Evolutionary conservation across 768 basidiomycete species (phyloP), one percentile per base, ranked within the genome.

Genomic region (Boletus sp.): DNA sequence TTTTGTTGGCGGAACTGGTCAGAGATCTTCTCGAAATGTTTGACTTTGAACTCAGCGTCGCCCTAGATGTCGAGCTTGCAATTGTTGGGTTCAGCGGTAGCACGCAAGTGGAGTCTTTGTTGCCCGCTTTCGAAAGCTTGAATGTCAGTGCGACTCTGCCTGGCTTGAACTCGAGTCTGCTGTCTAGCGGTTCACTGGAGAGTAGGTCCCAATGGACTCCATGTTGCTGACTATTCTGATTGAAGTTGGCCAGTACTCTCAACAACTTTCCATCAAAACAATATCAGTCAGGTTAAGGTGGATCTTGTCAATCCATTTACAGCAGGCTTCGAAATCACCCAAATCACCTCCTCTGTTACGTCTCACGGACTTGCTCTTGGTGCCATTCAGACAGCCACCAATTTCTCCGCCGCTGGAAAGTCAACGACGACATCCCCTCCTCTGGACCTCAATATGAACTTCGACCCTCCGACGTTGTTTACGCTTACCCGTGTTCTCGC

Each of bases 401-500:
- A 78, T 59, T 87, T 90, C 64, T 68, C 67, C 12, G 75, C 81
- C 0, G 64, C 76, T 7, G 84, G 86, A 10, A 83, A 84, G 57
- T 71, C 77, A 5, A 81, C 77, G 4, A 84, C 81, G 3, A 71
- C 75, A 33, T 87, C 85, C 2, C 87, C 89, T 8, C 66, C 66
- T 7, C 73, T 90, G 56, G 72, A 83, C 56, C 71, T 89, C 52
- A 72, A 82, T 62, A 80, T 90, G 80, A 87, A 89, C 66, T 79
- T 85, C 59, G 83, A 89, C 60, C 86, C 87, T 18, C 69, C 81
- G 9, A 73, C 80, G n/a, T 73, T 91, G 37, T 90, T 91, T 68
- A 86, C 87, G 0, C 74, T 90, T 24, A 86, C 86, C 33, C 81
- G 87, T n/a, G 75, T 77, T 5, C 77, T 90, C 11, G 86, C 86